A percentile compares a stretch with the other conserved stretches of the same genome.
Conservation (phyloP, 2,329 filamentous ascomycete genomes). For the Botryotinia narcissicola region DNA sequence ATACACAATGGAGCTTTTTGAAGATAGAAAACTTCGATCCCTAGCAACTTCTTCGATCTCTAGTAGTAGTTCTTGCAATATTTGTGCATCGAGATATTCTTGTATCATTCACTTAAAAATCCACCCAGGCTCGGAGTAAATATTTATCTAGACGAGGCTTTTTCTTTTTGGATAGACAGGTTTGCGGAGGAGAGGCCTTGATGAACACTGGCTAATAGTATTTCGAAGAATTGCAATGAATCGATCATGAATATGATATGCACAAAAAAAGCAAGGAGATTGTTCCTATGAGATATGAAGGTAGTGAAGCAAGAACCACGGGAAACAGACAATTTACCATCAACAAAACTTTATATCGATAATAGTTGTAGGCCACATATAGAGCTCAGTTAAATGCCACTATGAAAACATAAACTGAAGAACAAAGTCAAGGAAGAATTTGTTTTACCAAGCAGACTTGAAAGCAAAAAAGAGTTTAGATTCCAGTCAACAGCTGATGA, state of each 20-base stretch:
- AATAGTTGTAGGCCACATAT: neutral
- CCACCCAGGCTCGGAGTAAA: neutral
- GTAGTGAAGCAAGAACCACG: neutral
- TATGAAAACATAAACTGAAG: neutral
- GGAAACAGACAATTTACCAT: neutral
- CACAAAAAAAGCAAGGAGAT: neutral
- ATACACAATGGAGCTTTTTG: neutral
- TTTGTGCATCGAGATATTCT: neutral
- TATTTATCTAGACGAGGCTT: neutral
- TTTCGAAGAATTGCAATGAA: neutral
- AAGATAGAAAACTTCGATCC: too few relatives aligned
- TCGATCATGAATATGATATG: neutral
- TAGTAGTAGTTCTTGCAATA: neutral
- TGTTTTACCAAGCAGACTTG: neutral
- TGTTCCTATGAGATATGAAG: neutral
- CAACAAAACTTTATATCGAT: rapidly evolving
- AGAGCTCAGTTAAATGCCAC: neutral
- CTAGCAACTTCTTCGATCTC: neutral
- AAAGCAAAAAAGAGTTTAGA: neutral
- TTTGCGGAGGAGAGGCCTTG: neutral
- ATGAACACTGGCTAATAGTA: neutral
- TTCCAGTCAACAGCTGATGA: neutral
- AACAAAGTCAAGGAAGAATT: neutral
- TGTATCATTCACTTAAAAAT: neutral
- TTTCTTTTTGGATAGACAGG: neutral